Percentiles rank a stretch among this genome's conserved stretches.
These are phyloP conservation scores for Craterostigma plantagineum DNA, from an alignment of 257 asterid genomes.

Conservation along the genomic window DNA sequence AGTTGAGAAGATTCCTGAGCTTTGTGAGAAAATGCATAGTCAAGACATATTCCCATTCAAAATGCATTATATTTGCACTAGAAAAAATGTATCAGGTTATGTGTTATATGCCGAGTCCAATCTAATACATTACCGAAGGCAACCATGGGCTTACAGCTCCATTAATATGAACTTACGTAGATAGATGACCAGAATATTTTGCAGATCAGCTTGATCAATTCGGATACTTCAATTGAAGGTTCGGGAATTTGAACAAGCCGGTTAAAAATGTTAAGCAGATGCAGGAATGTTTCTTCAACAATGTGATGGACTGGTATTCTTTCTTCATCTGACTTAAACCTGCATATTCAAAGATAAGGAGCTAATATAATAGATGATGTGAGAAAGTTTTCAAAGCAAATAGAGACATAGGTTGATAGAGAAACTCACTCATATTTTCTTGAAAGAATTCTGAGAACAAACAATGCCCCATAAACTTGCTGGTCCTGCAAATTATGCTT, in stretches of 20 bases:
- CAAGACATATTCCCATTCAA: too few relatives aligned
- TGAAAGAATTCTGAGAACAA: conserved; percentile 76
- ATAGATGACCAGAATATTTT: conserved; percentile 96
- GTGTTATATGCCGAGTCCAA: too few relatives aligned
- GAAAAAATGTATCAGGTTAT: too few relatives aligned
- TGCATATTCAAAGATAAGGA: conserved; percentile 19
- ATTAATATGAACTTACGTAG: conserved; percentile 36
- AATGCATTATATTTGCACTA: too few relatives aligned
- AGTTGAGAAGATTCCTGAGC: too few relatives aligned
- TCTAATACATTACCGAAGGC: too few relatives aligned
- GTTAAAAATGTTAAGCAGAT: conserved; percentile 60
- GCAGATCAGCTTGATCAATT: conserved; percentile 90
- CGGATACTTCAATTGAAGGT: conserved; percentile 82
- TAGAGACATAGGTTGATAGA: not conserved
- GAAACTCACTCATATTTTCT: conserved; percentile 92
- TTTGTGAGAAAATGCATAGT: too few relatives aligned
- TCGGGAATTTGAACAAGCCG: conserved; percentile 67
- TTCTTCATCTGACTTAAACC: conserved; percentile 98
- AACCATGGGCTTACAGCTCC: not conserved
- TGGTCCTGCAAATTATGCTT: conserved; percentile 72
- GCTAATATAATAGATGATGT: too few relatives aligned
- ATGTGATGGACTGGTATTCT: conserved; percentile 73
- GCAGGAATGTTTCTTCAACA: conserved; percentile 87
- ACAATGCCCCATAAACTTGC: conserved; percentile 84
- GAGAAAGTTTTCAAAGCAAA: too few relatives aligned